Percentiles rank a stretch among this genome's conserved stretches.
phyloP scores from a whole-genome alignment of 768 basidiomycete genomes.

The Fibroporia radiculosa region DNA sequence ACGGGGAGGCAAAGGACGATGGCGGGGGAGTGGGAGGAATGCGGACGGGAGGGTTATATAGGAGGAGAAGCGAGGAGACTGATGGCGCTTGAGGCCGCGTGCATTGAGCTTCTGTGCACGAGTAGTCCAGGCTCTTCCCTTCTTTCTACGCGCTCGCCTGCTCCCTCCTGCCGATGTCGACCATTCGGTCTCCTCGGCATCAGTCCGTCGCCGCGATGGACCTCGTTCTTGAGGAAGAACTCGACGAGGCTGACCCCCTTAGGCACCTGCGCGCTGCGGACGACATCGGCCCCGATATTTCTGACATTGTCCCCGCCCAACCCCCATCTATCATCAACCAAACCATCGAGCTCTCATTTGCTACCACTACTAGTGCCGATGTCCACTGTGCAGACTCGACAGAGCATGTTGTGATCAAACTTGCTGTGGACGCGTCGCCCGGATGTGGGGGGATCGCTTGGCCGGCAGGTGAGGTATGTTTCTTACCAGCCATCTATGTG shows the following conservation, averaged over 20 bases:
- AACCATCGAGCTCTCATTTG: constrained; percentile 37
- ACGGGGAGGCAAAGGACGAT: neutral
- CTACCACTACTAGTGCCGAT: constrained; percentile 7
- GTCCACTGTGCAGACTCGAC: constrained; percentile 8
- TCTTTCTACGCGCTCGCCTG: no score
- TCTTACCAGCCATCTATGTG: neutral
- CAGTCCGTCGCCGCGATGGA: constrained; percentile 25
- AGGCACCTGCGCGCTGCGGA: constrained; percentile 46
- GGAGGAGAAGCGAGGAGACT: neutral
- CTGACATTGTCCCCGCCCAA: constrained; percentile 44
- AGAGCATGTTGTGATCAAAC: constrained; percentile 32
- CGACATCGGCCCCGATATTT: constrained; percentile 12
- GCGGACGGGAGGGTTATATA: neutral
- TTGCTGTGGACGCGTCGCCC: constrained; percentile 71
- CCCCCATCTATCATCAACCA: constrained; percentile 41
- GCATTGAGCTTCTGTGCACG: no score
- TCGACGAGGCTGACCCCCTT: constrained; percentile 52
- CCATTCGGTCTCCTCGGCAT: no score
- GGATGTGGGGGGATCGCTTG: constrained; percentile 92
- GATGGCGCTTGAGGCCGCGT: neutral
- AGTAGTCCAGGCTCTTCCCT: no score
- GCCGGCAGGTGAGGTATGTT: constrained; percentile 81
- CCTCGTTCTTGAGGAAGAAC: constrained; percentile 43
- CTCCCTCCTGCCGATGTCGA: no score
- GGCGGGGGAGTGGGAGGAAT: neutral